phyloP scores from a whole-genome alignment of 1,284 basidiomycete genomes.

The Cutaneotrichosporon curvatum region DNA sequence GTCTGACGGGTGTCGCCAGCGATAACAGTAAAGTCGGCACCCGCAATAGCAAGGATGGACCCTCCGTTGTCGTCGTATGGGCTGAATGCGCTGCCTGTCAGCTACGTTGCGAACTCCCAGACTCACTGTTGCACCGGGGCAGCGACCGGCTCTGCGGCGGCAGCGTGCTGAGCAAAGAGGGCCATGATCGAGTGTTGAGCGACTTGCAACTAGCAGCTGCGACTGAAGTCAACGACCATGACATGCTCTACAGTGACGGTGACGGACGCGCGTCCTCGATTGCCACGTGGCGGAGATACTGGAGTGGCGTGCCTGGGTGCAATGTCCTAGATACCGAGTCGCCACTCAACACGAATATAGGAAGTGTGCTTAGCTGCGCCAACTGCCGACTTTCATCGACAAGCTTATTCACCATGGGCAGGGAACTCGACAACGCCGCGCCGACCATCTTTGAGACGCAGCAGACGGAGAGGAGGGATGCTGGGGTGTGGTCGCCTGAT shows the following conservation, averaged over 20 bases:
- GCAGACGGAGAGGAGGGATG: conserved; percentile 11
- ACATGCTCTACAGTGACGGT: too few relatives aligned
- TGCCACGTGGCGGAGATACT: too few relatives aligned
- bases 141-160: conserved; percentile 17
- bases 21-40: conserved; percentile 82
- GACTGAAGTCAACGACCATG: background rate
- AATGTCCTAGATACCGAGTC: too few relatives aligned
- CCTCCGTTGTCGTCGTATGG: conserved; percentile 88
- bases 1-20: conserved; percentile 92
- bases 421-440: conserved; percentile 40
- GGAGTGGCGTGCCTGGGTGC: too few relatives aligned
- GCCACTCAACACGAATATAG: too few relatives aligned
- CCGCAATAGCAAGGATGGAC: conserved; percentile 89
- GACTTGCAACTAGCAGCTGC: conserved; percentile 2
- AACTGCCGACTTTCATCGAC: too few relatives aligned
- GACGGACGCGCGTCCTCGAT: too few relatives aligned
- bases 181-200: conserved; percentile 26
- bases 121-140: conserved; percentile 41
- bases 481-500: conserved; percentile 15
- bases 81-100: conserved; percentile 55
- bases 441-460: conserved; percentile 39
- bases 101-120: background rate
- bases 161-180: conserved; percentile 28
- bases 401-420: conserved; percentile 24
- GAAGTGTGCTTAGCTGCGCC: too few relatives aligned